Evolutionary conservation across 2,329 filamentous ascomycete species (phyloP).

Genomic region (Raffaelea ambrosiae): DNA sequence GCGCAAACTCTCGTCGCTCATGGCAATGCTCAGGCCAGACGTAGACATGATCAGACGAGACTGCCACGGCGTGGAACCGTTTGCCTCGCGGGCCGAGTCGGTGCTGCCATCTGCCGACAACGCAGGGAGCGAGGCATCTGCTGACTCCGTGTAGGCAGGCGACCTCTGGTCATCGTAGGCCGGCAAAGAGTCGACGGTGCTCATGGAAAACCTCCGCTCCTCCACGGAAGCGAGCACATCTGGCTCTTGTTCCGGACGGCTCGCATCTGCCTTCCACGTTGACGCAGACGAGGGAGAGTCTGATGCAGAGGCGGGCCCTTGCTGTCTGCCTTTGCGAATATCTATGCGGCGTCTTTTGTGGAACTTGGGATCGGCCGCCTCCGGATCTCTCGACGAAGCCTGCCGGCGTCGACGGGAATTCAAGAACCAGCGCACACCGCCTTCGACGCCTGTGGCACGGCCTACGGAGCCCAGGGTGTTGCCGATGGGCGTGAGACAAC

Average conservation of each 20-base stretch:
- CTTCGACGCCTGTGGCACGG: slow-evolving; percentile 79
- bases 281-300: not conserved
- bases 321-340: not conserved
- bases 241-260: not conserved
- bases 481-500: slow-evolving; percentile 76
- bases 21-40: slow-evolving; percentile 80
- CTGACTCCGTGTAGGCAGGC: slow-evolving; percentile 62
- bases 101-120: slow-evolving; percentile 3
- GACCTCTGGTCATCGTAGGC: slow-evolving; percentile 75
- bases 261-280: not conserved
- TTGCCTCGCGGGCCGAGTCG: too few species aligned
- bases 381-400: slow-evolving; percentile 34
- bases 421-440: slow-evolving; percentile 77
- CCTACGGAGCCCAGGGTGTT: slow-evolving; percentile 81
- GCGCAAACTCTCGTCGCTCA: slow-evolving; percentile 79
- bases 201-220: slow-evolving; percentile 53
- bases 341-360: slow-evolving; percentile 42
- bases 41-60: slow-evolving; percentile 83
- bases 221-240: slow-evolving; percentile 16
- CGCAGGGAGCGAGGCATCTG: slow-evolving; percentile 10
- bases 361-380: slow-evolving; percentile 33
- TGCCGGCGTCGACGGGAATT: slow-evolving; percentile 45
- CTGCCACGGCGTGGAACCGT: too few species aligned
- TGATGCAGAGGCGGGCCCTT: not conserved
- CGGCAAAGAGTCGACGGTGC: slow-evolving; percentile 66